Base-by-base conservation (phyloP, 495 filamentous ascomycete genomes). In the Neurospora africana region DNA sequence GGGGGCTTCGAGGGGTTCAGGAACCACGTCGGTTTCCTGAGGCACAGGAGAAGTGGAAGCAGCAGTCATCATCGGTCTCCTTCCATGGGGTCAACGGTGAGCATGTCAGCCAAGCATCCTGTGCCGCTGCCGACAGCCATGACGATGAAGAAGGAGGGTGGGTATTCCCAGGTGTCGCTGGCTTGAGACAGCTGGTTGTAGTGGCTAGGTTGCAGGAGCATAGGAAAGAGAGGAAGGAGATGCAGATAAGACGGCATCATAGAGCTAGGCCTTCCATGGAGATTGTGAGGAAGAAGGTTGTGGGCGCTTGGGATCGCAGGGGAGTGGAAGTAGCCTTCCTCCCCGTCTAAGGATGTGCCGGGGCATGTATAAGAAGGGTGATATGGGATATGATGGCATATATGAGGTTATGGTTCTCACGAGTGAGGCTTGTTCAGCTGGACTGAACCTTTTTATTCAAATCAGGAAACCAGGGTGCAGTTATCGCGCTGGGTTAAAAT, bases 1-100 rank as follows among this genome's bases (percentile, higher is more conserved):
- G 80, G 82, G 58, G 71, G 80, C 53, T 69, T 70, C 69, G 68
- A 73, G 67, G 71, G 23, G 44, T 41, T 67, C n/a, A 33, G 17
- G 5, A 43, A 33, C 37, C n/a, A 70, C 15, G 13, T 35, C 9
- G 69, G 69, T 30, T 61, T 39, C 17, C 23, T 70, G 33, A 58
- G 69, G 5, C 43, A 40, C 69, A 40, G 69, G 5, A 15, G 43
- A 7, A 35, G 53, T 1, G 53, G 23, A 19, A 65, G 53, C 4
- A 27, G 53, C 9, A 65, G 27, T 10, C 47, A 58, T 58, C 47
- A 58, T 58, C 53, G 30, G 27, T 30, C 27, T 27, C 11, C 53
- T 17, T 65, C 53, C 13, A 65, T 33, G 53, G 30, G 53, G 27
- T 30, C 23, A 3, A 65, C 27, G 27, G 23, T 35, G 53, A 27